Percentiles rank a stretch among this genome's conserved stretches.
These are phyloP conservation scores for Fistulifera pelliculosa DNA, from an alignment of 108 stramenopile species.

Conservation along the genomic window DNA sequence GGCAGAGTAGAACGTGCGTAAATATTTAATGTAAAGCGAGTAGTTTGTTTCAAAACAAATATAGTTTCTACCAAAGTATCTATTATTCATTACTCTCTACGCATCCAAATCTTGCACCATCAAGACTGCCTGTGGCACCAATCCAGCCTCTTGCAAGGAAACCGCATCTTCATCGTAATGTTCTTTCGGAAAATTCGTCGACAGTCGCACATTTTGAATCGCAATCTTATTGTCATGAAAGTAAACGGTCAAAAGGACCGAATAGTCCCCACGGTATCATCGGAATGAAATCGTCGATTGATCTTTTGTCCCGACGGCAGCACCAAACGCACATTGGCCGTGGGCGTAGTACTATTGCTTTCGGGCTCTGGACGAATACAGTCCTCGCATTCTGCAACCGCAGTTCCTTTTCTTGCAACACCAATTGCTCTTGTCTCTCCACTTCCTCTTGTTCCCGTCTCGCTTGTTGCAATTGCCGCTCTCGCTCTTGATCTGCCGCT, in stretches of 20 bases:
- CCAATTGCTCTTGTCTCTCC: constrained; percentile 5
- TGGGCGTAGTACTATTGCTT: constrained; percentile 8
- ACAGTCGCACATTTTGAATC: constrained; percentile 47
- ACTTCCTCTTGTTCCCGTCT: constrained; percentile 23
- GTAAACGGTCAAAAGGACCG: constrained; percentile 62
- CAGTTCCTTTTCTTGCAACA: constrained; percentile 9
- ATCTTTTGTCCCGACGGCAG: constrained; percentile 70
- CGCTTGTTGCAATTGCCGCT: constrained; percentile 37
- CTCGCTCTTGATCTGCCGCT: constrained; percentile 60
- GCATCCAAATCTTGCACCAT: constrained; percentile 90
- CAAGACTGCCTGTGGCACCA: constrained; percentile 67
- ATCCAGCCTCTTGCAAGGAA: constrained; percentile 60
- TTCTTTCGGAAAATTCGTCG: constrained; percentile 68
- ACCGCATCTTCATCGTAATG: constrained; percentile 33
- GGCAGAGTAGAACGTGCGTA: no score
- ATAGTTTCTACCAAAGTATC: no score
- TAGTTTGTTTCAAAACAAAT: no score
- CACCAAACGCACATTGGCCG: constrained; percentile 54
- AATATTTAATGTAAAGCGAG: no score
- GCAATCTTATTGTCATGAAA: constrained; percentile 54
- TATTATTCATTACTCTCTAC: constrained; percentile 13
- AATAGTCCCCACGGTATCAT: constrained; percentile 50
- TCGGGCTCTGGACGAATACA: background rate
- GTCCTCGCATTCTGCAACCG: background rate
- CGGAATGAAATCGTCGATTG: constrained; percentile 55